These are phyloP conservation scores for Salvia hispanica DNA, from an alignment of 257 asterid genomes.

Conservation along the genomic window DNA sequence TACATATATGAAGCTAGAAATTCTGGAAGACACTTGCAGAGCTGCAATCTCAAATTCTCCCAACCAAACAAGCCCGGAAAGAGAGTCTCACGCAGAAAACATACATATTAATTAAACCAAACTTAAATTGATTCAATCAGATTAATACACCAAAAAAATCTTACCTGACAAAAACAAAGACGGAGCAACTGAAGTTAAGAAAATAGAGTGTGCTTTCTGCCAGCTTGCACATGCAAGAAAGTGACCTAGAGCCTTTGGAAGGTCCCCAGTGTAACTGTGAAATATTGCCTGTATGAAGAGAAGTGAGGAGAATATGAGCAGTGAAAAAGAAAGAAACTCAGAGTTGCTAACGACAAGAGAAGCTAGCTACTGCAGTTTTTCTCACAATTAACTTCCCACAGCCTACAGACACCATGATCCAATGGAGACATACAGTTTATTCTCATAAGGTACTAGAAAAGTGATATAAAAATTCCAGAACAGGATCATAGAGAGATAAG, in stretches of 20 bases:
- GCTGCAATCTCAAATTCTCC: slow-evolving; percentile 12
- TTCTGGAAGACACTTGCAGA: neutral
- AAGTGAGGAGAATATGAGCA: slow-evolving; percentile 18
- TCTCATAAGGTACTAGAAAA: slow-evolving; percentile 12
- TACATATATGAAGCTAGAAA: slow-evolving; percentile 6
- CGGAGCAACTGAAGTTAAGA: slow-evolving; percentile 78
- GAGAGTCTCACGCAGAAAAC: slow-evolving; percentile 9
- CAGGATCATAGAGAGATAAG: slow-evolving; percentile 17
- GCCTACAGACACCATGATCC: slow-evolving; percentile 14
- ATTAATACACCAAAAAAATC: slow-evolving; percentile 21
- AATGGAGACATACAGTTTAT: slow-evolving; percentile 17
- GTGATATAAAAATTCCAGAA: slow-evolving; percentile 14
- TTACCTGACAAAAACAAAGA: slow-evolving; percentile 81
- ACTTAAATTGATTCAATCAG: slow-evolving; percentile 13
- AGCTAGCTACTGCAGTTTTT: slow-evolving; percentile 20
- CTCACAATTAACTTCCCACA: slow-evolving; percentile 23
- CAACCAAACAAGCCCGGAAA: slow-evolving; percentile 11
- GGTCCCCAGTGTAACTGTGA: slow-evolving; percentile 68
- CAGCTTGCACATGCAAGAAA: slow-evolving; percentile 80
- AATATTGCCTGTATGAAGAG: slow-evolving; percentile 76
- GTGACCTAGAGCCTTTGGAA: slow-evolving; percentile 75
- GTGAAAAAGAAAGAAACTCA: slow-evolving; percentile 30
- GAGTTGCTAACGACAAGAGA: slow-evolving; percentile 21
- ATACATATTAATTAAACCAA: neutral
- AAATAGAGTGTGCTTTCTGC: slow-evolving; percentile 93